Evolutionary conservation across 352 stramenopile species (phyloP).

Genomic region (Globisporangium acanthophoron): DNA sequence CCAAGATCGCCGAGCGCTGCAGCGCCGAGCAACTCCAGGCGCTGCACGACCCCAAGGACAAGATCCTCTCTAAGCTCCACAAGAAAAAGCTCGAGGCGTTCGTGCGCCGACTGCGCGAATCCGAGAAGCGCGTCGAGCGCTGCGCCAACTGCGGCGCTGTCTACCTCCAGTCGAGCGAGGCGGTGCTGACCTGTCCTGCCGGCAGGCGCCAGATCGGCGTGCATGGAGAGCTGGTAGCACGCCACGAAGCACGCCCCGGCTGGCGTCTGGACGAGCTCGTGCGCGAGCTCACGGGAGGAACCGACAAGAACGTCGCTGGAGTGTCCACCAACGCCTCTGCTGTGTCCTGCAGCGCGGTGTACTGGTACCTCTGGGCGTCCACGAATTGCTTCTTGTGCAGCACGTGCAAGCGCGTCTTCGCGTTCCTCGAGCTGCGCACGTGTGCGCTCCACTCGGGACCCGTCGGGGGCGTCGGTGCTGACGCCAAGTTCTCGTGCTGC

Average conservation of each 20-base stretch:
- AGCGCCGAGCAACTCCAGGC: slow-evolving; percentile 48
- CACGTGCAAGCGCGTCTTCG: slow-evolving; percentile 34
- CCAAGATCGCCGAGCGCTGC: slow-evolving; percentile 64
- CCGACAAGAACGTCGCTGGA: slow-evolving; percentile 16
- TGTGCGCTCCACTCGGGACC: slow-evolving; percentile 47
- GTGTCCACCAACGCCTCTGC: neutral
- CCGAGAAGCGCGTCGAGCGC: slow-evolving; percentile 18
- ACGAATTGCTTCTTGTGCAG: slow-evolving; percentile 50
- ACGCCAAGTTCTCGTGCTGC: slow-evolving; percentile 55
- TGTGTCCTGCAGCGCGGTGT: slow-evolving; percentile 58
- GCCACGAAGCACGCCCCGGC: slow-evolving; percentile 29
- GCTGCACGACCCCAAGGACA: slow-evolving; percentile 81
- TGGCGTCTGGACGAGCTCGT: slow-evolving; percentile 51
- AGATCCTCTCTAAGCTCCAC: slow-evolving; percentile 81
- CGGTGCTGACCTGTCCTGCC: slow-evolving; percentile 25
- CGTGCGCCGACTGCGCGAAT: slow-evolving; percentile 28
- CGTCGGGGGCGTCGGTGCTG: slow-evolving; percentile 26
- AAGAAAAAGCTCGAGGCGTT: slow-evolving; percentile 76
- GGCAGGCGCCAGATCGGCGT: slow-evolving; percentile 33
- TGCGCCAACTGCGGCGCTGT: slow-evolving; percentile 44
- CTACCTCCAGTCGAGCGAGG: slow-evolving; percentile 25
- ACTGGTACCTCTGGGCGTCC: slow-evolving; percentile 82
- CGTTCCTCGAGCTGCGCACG: slow-evolving; percentile 30
- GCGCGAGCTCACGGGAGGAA: slow-evolving; percentile 19
- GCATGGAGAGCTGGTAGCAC: slow-evolving; percentile 42